Evolutionary conservation across 768 basidiomycete species (phyloP).

Genomic region (Lactifluus volemus): DNA sequence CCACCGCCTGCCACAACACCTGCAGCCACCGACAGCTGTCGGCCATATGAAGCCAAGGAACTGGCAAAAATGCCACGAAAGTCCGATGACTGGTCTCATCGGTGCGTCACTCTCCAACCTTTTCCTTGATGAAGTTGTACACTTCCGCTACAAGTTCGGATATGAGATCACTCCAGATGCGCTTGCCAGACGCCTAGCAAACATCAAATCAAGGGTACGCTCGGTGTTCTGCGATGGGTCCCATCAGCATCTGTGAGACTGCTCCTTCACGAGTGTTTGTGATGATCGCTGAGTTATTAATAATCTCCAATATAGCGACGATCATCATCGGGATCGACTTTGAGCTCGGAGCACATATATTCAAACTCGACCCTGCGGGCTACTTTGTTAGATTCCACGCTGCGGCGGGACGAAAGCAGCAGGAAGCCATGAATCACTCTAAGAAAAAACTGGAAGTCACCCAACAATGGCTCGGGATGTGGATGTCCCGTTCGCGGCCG

Average conservation of each 20-base stretch:
- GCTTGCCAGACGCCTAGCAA: conserved; percentile 86
- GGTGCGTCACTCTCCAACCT: too few relatives aligned
- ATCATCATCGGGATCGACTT: conserved; percentile 89
- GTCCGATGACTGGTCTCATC: too few relatives aligned
- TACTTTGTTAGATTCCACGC: conserved; percentile 99
- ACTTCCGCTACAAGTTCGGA: conserved; percentile 93
- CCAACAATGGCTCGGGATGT: conserved; percentile 67
- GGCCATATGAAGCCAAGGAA: too few relatives aligned
- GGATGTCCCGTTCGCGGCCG: conserved; percentile 69
- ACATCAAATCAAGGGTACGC: conserved; percentile 99
- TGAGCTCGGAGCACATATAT: conserved; percentile 90
- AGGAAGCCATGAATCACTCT: conserved; percentile 95
- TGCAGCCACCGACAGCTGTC: too few relatives aligned
- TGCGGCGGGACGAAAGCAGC: conserved; percentile 93
- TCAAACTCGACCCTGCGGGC: conserved; percentile 97
- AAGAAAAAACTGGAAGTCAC: conserved; percentile 98
- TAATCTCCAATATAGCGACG: conserved; percentile 59
- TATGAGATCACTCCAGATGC: conserved; percentile 98
- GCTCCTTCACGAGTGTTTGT: not conserved
- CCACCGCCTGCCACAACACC: too few relatives aligned
- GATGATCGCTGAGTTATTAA: not conserved
- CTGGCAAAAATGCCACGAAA: too few relatives aligned
- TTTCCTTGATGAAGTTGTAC: conserved; percentile 61
- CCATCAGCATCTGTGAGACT: conserved; percentile 90
- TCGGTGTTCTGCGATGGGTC: conserved; percentile 94